Evolutionary conservation across 2,329 filamentous ascomycete species (phyloP), one percentile per base, ranked within the genome.

Genomic region (Colletotrichum tropicale): DNA sequence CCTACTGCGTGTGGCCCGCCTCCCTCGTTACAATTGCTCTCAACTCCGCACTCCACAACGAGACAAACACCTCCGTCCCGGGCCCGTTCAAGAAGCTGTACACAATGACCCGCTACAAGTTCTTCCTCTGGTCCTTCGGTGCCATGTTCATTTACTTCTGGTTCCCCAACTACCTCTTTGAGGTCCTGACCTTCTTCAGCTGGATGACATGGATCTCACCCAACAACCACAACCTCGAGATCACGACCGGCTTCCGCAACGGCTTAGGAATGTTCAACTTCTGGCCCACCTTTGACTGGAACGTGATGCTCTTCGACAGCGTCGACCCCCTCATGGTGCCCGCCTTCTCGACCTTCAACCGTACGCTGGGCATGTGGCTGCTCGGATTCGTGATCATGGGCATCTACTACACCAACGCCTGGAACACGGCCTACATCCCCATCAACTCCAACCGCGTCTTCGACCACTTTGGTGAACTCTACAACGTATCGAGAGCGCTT

Each of bases 141-240:
- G 84, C 81, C 75, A 90, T 90, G 86, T 90, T 90, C 70, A 77
- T 88, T 6, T 91, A 87, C 79, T 91, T 89, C 76, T 90, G 88
- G 87, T 85, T 91, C 62, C 90, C 89, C 1, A 86, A 87, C 74
- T 89, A 87, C 76, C 79, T 91, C 60, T 90, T 90, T 78, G 82
- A 82, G 16, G 87, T 85, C 5, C 79, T 91, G 13, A 85, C 83
- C 56, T 81, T 83, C 73, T 91, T 91, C 79, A 87, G 84, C 77
- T 91, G 89, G 88, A 86, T 90, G 78, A 86, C 86, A 0, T 91
- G 89, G 89, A 90, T 91, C 67, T 82, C 86, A 0, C 88, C 88
- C 0, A 77, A 82, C 16, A 87, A 86, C 66, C 78, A 80, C 8
- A 81, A 83, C 60, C 78, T 88, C 21, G 82, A 81, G 52, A 80